Conservation (phyloP, 495 filamentous ascomycete genomes). For the Chaetomium fimeti region DNA sequence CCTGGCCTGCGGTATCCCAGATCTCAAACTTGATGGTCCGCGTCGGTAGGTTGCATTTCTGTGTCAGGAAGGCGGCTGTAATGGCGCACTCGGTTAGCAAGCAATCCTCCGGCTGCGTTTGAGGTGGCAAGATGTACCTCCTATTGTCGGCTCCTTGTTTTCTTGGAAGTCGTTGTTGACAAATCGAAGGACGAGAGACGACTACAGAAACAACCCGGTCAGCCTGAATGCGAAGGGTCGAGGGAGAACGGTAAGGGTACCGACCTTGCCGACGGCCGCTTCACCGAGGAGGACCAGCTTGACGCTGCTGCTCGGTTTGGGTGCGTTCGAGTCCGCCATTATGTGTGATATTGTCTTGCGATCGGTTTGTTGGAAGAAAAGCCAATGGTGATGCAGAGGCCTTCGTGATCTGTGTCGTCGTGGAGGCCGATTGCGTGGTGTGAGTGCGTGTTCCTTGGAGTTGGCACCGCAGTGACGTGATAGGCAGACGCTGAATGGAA, state of each 20-base stretch:
- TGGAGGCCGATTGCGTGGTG: conserved; percentile 11
- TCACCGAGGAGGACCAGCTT: conserved; percentile 97
- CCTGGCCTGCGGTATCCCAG: conserved; percentile 98
- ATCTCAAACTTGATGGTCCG: conserved; percentile 99
- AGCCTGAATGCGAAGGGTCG: conserved; percentile 21
- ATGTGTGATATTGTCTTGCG: conserved; percentile 6
- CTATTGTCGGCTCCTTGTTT: conserved; percentile 99
- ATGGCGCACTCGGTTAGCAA: conserved; percentile 17
- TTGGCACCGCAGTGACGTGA: conserved; percentile 35
- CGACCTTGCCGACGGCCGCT: conserved; percentile 95
- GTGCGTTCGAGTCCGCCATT: conserved; percentile 61
- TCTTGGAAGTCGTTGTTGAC: conserved; percentile 99
- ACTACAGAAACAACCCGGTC: conserved; percentile 53
- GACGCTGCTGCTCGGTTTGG: conserved; percentile 97
- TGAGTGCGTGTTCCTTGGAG: conserved; percentile 16
- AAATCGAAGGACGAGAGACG: conserved; percentile 94
- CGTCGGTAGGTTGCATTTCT: conserved; percentile 94
- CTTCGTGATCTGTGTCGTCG: conserved; percentile 3
- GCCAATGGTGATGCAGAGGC: neutral
- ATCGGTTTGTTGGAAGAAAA: neutral
- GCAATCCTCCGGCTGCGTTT: neutral
- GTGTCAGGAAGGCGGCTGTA: conserved; percentile 92
- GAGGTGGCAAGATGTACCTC: conserved; percentile 60
- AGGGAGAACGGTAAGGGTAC: conserved; percentile 2
- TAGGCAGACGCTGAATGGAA: conserved; percentile 26